phyloP scores from a whole-genome alignment of 176 grass and related monocot genomes.

The Musa troglodytarum region DNA sequence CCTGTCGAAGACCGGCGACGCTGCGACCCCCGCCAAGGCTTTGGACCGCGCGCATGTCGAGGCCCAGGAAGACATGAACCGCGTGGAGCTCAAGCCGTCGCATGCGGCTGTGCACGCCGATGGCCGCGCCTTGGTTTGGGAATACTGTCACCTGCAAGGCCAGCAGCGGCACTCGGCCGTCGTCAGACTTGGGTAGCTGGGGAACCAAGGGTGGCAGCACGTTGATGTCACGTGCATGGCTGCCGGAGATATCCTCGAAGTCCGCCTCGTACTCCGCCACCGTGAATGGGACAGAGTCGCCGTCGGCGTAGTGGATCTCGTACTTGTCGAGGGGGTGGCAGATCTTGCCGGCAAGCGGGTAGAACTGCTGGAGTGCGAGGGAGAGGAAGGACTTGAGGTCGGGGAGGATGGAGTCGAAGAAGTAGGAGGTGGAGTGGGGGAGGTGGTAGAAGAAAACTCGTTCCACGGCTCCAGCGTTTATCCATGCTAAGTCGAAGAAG shows the following conservation, averaged over 20 bases:
- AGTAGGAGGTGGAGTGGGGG: slow-evolving; percentile 1
- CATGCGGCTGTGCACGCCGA: slow-evolving; percentile 18
- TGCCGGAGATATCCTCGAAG: slow-evolving; percentile 1
- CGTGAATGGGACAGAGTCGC: slow-evolving; percentile 21
- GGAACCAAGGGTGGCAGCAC: slow-evolving; percentile 1
- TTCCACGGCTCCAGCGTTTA: not conserved
- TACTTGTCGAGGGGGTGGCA: slow-evolving; percentile 7
- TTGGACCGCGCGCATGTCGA: not conserved
- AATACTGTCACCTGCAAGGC: slow-evolving; percentile 20
- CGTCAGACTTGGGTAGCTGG: slow-evolving; percentile 5
- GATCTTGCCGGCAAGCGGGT: slow-evolving; percentile 14
- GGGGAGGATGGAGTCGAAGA: slow-evolving; percentile 9
- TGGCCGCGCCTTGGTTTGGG: slow-evolving; percentile 12
- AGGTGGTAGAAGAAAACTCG: slow-evolving; percentile 23
- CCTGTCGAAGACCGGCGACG: slow-evolving; percentile 6
- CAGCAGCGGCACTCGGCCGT: slow-evolving; percentile 1
- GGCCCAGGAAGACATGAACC: slow-evolving; percentile 22
- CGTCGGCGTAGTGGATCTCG: slow-evolving; percentile 22
- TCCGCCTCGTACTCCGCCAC: slow-evolving; percentile 10
- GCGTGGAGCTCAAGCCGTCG: slow-evolving; percentile 21
- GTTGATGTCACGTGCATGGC: slow-evolving; percentile 4
- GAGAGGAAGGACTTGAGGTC: slow-evolving; percentile 20
- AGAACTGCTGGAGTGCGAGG: slow-evolving; percentile 22
- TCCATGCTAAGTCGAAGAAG: slow-evolving; percentile 13
- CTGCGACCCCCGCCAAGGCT: not conserved